A percentile compares a stretch with the other conserved stretches of the same genome.
phyloP scores from a whole-genome alignment of 2,329 filamentous ascomycete genomes.

The Fusarium stilboides region DNA sequence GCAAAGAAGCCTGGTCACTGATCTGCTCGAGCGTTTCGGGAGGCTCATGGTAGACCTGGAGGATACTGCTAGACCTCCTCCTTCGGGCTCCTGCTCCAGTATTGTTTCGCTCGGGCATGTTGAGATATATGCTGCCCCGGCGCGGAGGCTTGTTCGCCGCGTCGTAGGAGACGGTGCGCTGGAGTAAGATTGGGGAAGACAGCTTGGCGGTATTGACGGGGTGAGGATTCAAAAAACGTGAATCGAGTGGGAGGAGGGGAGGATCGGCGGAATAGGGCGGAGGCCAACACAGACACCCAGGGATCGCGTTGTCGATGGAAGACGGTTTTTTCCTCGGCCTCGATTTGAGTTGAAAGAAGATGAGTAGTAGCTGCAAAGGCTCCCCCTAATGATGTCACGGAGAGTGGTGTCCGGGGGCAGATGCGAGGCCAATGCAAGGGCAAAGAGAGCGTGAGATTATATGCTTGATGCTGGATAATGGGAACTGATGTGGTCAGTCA shows the following conservation, averaged over 20 bases:
- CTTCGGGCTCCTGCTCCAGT: conserved; percentile 74
- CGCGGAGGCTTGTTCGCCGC: conserved; percentile 80
- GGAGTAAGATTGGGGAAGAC: conserved; percentile 90
- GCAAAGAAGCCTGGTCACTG: conserved; percentile 93
- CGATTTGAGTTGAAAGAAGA: conserved; percentile 23
- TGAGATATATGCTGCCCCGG: conserved; percentile 72
- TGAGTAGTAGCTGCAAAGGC: conserved; percentile 35
- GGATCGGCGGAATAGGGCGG: conserved; percentile 23
- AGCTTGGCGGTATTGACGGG: conserved; percentile 88
- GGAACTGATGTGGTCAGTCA: conserved; percentile 35
- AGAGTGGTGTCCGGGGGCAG: conserved; percentile 36
- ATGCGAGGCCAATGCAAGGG: conserved; percentile 45
- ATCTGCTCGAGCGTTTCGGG: conserved; percentile 97
- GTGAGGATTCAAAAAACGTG: conserved; percentile 36
- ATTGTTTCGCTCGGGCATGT: conserved; percentile 70
- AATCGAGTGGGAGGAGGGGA: conserved; percentile 27
- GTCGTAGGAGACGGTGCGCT: conserved; percentile 93
- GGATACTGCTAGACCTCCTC: conserved; percentile 95
- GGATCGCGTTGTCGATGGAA: conserved; percentile 28
- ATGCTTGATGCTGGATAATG: conserved; percentile 40
- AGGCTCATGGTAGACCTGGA: conserved; percentile 94
- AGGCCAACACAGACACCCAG: conserved; percentile 24
- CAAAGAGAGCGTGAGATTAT: conserved; percentile 35
- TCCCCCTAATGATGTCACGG: conserved; percentile 52
- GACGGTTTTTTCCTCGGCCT: conserved; percentile 21